Conservation (phyloP, 805 yeast species). For the Vanderwaltozyma polyspora region DNA sequence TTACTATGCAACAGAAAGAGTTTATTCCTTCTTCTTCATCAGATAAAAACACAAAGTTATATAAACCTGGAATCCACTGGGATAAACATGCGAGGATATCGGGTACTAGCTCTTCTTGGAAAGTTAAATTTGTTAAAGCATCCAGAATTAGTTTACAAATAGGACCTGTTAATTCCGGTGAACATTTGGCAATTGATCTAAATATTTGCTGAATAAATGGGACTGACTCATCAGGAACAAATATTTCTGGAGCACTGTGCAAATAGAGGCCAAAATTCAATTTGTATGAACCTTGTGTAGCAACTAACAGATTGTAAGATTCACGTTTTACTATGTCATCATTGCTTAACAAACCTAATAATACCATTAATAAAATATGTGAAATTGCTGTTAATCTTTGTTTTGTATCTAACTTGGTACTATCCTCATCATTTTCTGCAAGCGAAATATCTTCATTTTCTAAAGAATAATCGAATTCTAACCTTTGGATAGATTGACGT, state of each 20-base stretch:
- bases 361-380: conserved; percentile 39
- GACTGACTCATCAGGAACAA: conserved; percentile 55
- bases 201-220: conserved; percentile 50
- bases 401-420: background rate
- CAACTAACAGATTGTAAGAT: conserved; percentile 49
- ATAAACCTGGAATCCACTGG: conserved; percentile 64
- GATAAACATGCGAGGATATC: conserved; percentile 26
- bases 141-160: conserved; percentile 28
- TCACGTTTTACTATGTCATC: conserved; percentile 48
- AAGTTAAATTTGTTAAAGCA: conserved; percentile 12
- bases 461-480: conserved; percentile 26
- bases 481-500: conserved; percentile 49
- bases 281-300: conserved; percentile 43
- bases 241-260: conserved; percentile 42
- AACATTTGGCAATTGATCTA: conserved; percentile 36
- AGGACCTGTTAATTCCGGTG: conserved; percentile 49
- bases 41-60: conserved; percentile 39
- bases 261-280: conserved; percentile 47
- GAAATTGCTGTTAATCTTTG: conserved; percentile 10
- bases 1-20: conserved; percentile 43
- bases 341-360: conserved; percentile 53
- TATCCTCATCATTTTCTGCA: conserved; percentile 1
- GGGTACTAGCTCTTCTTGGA: conserved; percentile 9
- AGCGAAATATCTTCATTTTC: conserved; percentile 4
- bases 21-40: conserved; percentile 46